phyloP scores from a whole-genome alignment of 805 yeast genomes.

The Jamesozyma jinghongensis region DNA sequence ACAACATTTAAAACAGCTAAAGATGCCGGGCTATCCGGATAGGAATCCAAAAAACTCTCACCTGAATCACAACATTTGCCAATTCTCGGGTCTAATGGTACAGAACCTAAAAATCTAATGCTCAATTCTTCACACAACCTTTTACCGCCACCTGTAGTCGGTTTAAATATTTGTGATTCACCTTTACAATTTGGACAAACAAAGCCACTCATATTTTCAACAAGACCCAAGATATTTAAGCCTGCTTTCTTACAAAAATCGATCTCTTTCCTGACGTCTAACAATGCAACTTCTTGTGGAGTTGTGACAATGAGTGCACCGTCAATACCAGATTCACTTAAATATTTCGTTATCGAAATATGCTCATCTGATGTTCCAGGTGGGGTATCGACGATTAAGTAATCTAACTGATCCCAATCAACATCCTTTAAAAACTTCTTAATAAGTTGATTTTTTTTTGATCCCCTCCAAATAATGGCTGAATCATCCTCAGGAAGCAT shows the following conservation, averaged over 20 bases:
- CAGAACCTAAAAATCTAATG: conserved; percentile 78
- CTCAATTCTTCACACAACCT: conserved; percentile 70
- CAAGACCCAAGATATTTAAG: conserved; percentile 77
- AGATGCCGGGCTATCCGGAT: conserved; percentile 91
- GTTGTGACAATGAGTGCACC: conserved; percentile 95
- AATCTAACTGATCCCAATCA: conserved; percentile 79
- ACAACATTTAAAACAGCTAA: conserved; percentile 79
- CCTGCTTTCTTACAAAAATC: conserved; percentile 91
- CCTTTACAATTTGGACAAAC: conserved; percentile 94
- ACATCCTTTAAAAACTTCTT: conserved; percentile 92
- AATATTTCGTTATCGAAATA: conserved; percentile 74
- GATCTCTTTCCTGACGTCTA: conserved; percentile 93
- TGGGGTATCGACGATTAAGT: conserved; percentile 88
- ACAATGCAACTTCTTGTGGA: conserved; percentile 92
- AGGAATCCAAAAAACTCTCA: conserved; percentile 67
- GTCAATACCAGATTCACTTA: conserved; percentile 85
- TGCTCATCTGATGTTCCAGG: conserved; percentile 99
- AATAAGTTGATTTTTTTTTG: conserved; percentile 87
- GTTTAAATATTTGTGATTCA: conserved; percentile 79
- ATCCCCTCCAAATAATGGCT: conserved; percentile 95
- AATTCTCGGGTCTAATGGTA: conserved; percentile 92
- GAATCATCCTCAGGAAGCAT: conserved; percentile 90
- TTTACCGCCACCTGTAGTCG: conserved; percentile 96
- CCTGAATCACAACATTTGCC: conserved; percentile 87
- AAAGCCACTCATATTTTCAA: conserved; percentile 97